Base-by-base conservation (phyloP, 768 basidiomycete species). In the Ramaria sp. region DNA sequence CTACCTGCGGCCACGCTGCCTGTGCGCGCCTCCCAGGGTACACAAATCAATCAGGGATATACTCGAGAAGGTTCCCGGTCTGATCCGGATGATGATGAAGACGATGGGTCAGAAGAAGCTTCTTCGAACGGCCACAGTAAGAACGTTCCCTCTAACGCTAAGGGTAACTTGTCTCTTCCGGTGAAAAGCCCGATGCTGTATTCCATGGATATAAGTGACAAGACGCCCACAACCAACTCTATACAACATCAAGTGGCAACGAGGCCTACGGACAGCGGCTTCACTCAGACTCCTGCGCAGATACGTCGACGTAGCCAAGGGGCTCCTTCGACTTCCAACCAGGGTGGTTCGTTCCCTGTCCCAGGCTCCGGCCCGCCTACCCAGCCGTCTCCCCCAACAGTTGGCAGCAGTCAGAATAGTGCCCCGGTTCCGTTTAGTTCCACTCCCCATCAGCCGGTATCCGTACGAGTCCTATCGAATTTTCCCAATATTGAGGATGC, bases 401-500 rank as follows among this genome's bases (percentile, higher is more conserved):
- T 37, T 13, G 20, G 30, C 15, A 50, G 24, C 53, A 48, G 41
- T 39, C 52, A 9, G 18, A 47, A 74, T 50, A 73, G 67, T 57
- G 64, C 66, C 25, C 67, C 77, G 15, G 67, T 69, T 9, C 66
- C 37, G 20, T 18, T 74, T 13, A 51, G 57, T 20, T 78, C 77
- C 61, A 58, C 74, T 39, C 65, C 78, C 27, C 77, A 76, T 56
- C 74, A 77, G 52, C 66, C 73, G 34, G 57, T 78, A 13, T 88
- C 85, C 39, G 85, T 91, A 56, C 82, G 85, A 56, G 83, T 84
- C 52, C 72, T 89, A 61, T 76, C 83, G 0, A 81, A 84, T 60
- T 93, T 92, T 69, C 90, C 90, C 2, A 82, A 80, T 45, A 87
- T 92, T 59, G 88, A 88, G 57, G 89, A 92, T 69, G 88, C 88